Evolutionary conservation across 257 asterid genomes (phyloP), one percentile per base, ranked within the genome.

Genomic region (Agastache rugosa): DNA sequence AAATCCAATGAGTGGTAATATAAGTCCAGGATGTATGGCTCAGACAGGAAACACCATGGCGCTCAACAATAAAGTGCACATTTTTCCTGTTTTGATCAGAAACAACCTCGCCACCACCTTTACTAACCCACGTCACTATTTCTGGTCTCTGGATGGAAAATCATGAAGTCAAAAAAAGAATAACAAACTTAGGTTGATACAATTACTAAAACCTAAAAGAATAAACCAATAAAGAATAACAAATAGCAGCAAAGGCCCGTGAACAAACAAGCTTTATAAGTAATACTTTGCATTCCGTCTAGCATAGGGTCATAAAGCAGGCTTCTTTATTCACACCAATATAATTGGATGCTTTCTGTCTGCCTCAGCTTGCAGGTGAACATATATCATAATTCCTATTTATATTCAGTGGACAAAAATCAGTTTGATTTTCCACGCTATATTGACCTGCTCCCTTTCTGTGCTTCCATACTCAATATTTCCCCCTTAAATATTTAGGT

Each of bases 1-100:
- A 87, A 72, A 95, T 83, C 99, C 98, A 95, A 74, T 95, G 99
- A 67, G 96, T 79, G 83, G 99, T 83, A 48, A 92, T 92, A 71
- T 82, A 83, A 78, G 83, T 75, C 79, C 29, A 58, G 77, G 74
- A 77, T 67, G 63, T 72, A 66, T 66, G 73, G 37, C 79, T 82
- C 64, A 31, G 78, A 64, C 84, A 56, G 67, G 79, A 75, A 39
- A 79, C 86, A 80, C 99, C 99, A 69, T 95, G 99, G 34, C 92
- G 83, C 83, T 90, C 96, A 55, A 95, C 87, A 72, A 63, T 86
- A 87, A 82, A 95, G 83, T 92, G 84, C 73, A 77, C 89, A 74
- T 74, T 76, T 77, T 71, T 85, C 77, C 81, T 77, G 64, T 75
- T 80, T 67, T 70, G 90, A 86, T 87, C 91, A 45, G 82, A 82